Evolutionary conservation across 2,329 filamentous ascomycete species (phyloP).

Genomic region (Trichophyton benhamiae): DNA sequence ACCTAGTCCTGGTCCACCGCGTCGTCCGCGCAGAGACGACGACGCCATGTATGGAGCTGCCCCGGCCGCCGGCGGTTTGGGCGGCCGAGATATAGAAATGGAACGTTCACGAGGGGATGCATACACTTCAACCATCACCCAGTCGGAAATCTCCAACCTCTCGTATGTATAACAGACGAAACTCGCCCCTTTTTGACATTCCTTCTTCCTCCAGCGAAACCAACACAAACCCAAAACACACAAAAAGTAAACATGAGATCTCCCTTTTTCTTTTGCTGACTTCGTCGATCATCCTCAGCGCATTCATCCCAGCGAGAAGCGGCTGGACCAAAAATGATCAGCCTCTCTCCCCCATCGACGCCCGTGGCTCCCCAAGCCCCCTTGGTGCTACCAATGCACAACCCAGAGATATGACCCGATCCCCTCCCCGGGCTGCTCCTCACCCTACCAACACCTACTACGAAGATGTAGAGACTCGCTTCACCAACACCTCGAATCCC

Average conservation of each 20-base stretch:
- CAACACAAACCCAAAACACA: too few species aligned
- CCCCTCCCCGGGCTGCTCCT: conserved; percentile 13
- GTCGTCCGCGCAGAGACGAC: background rate
- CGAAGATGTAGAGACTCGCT: conserved; percentile 85
- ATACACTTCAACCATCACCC: background rate
- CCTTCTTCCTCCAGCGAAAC: too few species aligned
- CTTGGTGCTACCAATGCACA: background rate
- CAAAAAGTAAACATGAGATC: too few species aligned
- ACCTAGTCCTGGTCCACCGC: conserved; percentile 14
- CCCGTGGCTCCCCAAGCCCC: conserved; percentile 13
- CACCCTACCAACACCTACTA: conserved; percentile 53
- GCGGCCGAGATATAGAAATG: conserved; percentile 65
- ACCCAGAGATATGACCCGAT: conserved; percentile 17
- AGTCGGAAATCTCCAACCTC: background rate
- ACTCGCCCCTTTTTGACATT: conserved; percentile 3
- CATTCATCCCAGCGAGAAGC: conserved; percentile 37
- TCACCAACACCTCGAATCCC: conserved; percentile 43
- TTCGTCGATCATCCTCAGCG: conserved; percentile 1
- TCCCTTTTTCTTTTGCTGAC: background rate
- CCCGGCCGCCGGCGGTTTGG: conserved; percentile 28
- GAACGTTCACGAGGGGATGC: conserved; percentile 51
- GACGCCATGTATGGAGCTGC: background rate
- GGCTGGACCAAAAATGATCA: conserved; percentile 22
- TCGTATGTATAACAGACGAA: conserved; percentile 14
- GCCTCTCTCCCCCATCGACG: background rate